Percentiles rank a stretch among this genome's conserved stretches.
These are phyloP conservation scores for Blastocladiella britannica DNA, from an alignment of 192 early-diverging fungal species.

Conservation along the genomic window DNA sequence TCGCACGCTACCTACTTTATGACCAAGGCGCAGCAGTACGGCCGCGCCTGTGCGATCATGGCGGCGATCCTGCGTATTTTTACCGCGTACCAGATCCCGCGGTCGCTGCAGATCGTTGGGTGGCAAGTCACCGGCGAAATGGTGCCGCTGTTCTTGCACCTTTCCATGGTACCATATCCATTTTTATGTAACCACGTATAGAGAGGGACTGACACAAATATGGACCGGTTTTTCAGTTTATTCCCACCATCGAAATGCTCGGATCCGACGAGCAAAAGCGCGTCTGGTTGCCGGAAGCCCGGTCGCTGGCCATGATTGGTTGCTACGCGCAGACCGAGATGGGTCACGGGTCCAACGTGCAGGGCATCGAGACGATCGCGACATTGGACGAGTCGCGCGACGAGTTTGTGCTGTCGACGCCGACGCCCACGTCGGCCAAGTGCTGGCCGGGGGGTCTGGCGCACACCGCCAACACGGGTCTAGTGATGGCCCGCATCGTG, in stretches of 20 bases:
- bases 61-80: not conserved
- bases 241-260: constrained; percentile 53
- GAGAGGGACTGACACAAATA: no score
- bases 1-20: not conserved
- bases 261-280: constrained; percentile 57
- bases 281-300: constrained; percentile 47
- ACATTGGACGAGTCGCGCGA: constrained; percentile 58
- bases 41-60: not conserved
- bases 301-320: constrained; percentile 53
- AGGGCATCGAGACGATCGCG: constrained; percentile 72
- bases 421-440: constrained; percentile 55
- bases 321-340: constrained; percentile 72
- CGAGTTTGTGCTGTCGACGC: constrained; percentile 67
- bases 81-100: not conserved
- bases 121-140: not conserved
- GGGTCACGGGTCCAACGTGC: constrained; percentile 61
- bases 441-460: constrained; percentile 77
- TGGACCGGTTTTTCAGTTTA: no score
- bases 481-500: constrained; percentile 64
- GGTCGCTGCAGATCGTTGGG: not conserved
- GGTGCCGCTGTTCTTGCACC: not conserved
- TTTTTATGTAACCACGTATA: no score
- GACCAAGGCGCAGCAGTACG: not conserved
- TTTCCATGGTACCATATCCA: no score
- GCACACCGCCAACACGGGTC: constrained; percentile 53